Evolutionary conservation across 2,329 filamentous ascomycete genomes (phyloP).

Genomic region (Zalaria obscura): DNA sequence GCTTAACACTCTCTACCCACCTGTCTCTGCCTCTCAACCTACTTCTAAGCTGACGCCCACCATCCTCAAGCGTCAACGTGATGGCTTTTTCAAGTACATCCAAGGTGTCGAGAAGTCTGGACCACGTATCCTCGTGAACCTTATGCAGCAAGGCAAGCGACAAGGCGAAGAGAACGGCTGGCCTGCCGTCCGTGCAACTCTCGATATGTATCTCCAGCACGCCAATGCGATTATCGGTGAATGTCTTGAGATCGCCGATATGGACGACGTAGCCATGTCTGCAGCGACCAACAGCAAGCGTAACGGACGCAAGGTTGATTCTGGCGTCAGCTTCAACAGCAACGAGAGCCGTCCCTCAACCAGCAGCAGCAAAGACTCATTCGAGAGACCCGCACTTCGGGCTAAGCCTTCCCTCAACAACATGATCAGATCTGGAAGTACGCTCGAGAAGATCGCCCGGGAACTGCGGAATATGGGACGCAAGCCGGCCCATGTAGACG

Average conservation of each 20-base stretch:
- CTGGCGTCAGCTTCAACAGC: constrained; percentile 45
- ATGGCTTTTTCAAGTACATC: constrained; percentile 49
- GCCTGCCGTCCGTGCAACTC: constrained; percentile 30
- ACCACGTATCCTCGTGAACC: constrained; percentile 34
- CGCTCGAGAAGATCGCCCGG: constrained; percentile 45
- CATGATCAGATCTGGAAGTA: constrained; percentile 26
- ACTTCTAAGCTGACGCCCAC: constrained; percentile 37
- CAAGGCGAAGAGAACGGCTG: constrained; percentile 41
- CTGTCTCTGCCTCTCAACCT: constrained; percentile 33
- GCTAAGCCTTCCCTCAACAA: constrained; percentile 7
- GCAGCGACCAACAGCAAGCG: constrained; percentile 16
- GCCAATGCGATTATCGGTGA: constrained; percentile 49
- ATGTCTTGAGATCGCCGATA: constrained; percentile 35
- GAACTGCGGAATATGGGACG: constrained; percentile 46
- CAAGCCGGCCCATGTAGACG: constrained; percentile 35
- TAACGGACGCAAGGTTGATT: constrained; percentile 45
- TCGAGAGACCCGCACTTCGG: constrained; percentile 9
- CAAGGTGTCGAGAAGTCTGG: constrained; percentile 42
- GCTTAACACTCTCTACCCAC: constrained; percentile 54
- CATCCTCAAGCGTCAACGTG: constrained; percentile 42
- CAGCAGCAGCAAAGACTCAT: constrained; percentile 11
- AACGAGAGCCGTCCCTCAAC: constrained; percentile 20
- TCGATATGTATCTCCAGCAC: constrained; percentile 44
- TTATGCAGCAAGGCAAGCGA: constrained; percentile 39
- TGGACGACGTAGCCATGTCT: constrained; percentile 20